These are phyloP conservation scores for Phtheirospermum japonicum DNA, from an alignment of 257 asterid genomes.

Conservation along the genomic window DNA sequence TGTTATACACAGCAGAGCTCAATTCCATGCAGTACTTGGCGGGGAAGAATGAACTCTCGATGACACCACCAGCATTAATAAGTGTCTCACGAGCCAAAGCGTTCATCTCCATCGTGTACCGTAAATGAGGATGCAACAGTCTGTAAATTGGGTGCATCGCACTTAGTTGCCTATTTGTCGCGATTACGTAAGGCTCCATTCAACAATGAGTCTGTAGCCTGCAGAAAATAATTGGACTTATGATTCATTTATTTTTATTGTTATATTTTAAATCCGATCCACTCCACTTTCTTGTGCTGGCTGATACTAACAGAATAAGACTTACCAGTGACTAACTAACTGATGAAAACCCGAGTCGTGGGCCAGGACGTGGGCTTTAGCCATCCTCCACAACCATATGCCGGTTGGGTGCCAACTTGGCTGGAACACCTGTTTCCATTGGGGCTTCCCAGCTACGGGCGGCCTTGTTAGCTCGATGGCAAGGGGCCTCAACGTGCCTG, in stretches of 20 bases:
- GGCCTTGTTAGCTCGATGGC: conserved; percentile 81
- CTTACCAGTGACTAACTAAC: conserved; percentile 76
- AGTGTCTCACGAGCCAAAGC: conserved; percentile 62
- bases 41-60: conserved; percentile 56
- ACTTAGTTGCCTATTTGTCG: conserved; percentile 67
- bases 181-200: conserved; percentile 79
- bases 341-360: conserved; percentile 83
- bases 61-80: conserved; percentile 55
- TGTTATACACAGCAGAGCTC: conserved; percentile 60
- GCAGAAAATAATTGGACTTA: conserved; percentile 15
- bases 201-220: conserved; percentile 77
- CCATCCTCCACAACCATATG: conserved; percentile 75
- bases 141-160: conserved; percentile 79
- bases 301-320: not conserved
- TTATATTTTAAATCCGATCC: too few species aligned
- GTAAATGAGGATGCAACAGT: conserved; percentile 48
- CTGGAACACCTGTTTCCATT: conserved; percentile 51
- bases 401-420: conserved; percentile 56
- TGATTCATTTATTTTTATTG: too few species aligned
- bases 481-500: conserved; percentile 52
- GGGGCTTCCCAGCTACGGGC: conserved; percentile 51
- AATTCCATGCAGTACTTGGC: conserved; percentile 51
- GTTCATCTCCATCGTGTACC: conserved; percentile 59
- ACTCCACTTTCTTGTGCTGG: too few species aligned
- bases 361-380: conserved; percentile 66